phyloP scores from a whole-genome alignment of 768 basidiomycete species.

The Russula sp. region DNA sequence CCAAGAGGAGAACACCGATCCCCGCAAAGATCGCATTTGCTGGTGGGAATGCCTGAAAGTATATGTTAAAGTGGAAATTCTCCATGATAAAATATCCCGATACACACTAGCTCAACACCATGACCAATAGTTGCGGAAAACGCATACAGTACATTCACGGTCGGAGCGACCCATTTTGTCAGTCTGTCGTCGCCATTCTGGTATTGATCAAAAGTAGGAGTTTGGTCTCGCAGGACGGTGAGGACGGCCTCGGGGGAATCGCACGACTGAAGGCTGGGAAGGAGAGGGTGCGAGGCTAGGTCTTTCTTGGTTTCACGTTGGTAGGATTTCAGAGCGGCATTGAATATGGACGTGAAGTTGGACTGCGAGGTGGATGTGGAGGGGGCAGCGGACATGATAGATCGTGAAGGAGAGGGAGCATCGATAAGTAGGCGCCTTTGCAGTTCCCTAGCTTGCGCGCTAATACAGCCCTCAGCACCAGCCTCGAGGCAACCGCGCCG shows the following conservation, averaged over 20 bases:
- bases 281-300: background rate
- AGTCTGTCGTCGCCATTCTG: background rate
- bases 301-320: background rate
- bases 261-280: background rate
- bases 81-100: background rate
- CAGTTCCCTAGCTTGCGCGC: no score
- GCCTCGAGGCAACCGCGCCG: no score
- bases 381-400: background rate
- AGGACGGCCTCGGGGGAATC: background rate
- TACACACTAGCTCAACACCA: background rate
- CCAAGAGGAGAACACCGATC: background rate
- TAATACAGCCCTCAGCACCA: no score
- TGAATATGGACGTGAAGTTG: background rate
- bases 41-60: background rate
- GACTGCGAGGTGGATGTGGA: background rate
- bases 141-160: background rate
- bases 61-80: background rate
- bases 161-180: background rate
- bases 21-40: constrained; percentile 1
- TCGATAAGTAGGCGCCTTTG: no score
- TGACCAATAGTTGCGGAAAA: background rate
- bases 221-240: background rate
- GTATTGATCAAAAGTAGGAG: background rate
- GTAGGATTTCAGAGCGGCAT: background rate
- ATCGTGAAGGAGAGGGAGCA: background rate